Base-by-base conservation (phyloP, 352 stramenopile genomes). In the Pythium aphanidermatum region DNA sequence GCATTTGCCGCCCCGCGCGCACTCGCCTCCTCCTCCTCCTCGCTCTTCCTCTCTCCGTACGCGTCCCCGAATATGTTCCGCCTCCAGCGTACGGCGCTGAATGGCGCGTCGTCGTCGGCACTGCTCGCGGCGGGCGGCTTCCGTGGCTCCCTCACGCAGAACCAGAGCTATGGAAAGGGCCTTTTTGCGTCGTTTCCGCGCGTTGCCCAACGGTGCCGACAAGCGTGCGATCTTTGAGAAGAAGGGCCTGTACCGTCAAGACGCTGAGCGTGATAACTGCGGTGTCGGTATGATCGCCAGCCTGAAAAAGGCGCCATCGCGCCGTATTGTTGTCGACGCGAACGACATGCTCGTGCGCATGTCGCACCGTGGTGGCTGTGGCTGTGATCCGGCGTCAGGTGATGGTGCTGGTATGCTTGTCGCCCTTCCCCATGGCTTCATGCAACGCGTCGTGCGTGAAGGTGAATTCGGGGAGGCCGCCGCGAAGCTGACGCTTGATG, bases 321-420 rank as follows among this genome's bases (percentile, higher is more conserved):
- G 93, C 31, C 73, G 83, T 41, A 94, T 75, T 24, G 92, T 98
- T 17, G 74, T 96, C 23, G 83, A 98, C 63, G 92, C 94, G 17
- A 97, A 98, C 70, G 90, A 98, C 63, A 98, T 98, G 94, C 81
- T 98, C 24, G 86, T 98, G 51, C 83, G 94, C 24, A 98, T 98
- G 94, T 94, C 83, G 35, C 95, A 98, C 74, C 72, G 95, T 41
- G 76, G 94, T 35, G 94, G 92, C 44, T 98, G 94, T 54, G 95
- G 94, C 37, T 98, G 94, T 58, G 95, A 98, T 63, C 92, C 95
- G 11, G 92, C 91, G 42, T 97, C 86, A 19, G 94, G 93, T 35
- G 90, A 97, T 63, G 88, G 64, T 35, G 68, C 68, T 32, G 95
- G 95, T 57, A 97, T 98, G 79, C 70, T 98, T n/a, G 92, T 98